These are phyloP conservation scores for Nakaseomyces uthaithaninus DNA, from an alignment of 1,139 yeast species.

Conservation along the genomic window DNA sequence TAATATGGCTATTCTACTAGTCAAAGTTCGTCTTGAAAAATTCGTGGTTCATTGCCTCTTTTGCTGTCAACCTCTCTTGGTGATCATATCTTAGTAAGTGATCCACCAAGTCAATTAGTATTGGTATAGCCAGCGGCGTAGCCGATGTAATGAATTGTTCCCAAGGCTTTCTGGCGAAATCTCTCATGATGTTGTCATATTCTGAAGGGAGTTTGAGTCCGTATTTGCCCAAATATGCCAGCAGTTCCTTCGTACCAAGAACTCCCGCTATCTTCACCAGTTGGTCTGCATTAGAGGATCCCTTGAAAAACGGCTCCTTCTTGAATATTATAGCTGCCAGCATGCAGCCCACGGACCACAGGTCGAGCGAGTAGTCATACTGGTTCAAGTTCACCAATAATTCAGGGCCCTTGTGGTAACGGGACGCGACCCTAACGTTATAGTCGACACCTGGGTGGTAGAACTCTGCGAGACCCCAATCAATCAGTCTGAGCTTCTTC, in stretches of 20 bases:
- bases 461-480: constrained; percentile 82
- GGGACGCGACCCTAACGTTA: constrained; percentile 71
- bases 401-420: constrained; percentile 79
- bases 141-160: constrained; percentile 47
- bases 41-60: constrained; percentile 62
- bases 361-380: constrained; percentile 69
- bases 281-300: constrained; percentile 72
- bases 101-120: constrained; percentile 58
- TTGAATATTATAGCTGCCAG: constrained; percentile 69
- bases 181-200: constrained; percentile 59
- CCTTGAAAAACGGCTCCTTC: constrained; percentile 72
- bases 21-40: constrained; percentile 33
- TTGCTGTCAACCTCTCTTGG: constrained; percentile 65
- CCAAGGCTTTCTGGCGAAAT: constrained; percentile 65
- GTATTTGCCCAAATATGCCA: constrained; percentile 54
- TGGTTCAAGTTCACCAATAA: constrained; percentile 63
- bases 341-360: constrained; percentile 81
- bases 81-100: constrained; percentile 62
- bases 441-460: constrained; percentile 73
- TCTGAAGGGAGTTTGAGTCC: constrained; percentile 53
- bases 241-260: constrained; percentile 62
- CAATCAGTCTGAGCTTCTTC: constrained; percentile 59
- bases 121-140: constrained; percentile 50
- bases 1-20: background rate
- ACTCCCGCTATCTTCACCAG: constrained; percentile 71